These are phyloP conservation scores for Strobilomyces echinocephalus DNA, from an alignment of 768 basidiomycete species.

Conservation along the genomic window DNA sequence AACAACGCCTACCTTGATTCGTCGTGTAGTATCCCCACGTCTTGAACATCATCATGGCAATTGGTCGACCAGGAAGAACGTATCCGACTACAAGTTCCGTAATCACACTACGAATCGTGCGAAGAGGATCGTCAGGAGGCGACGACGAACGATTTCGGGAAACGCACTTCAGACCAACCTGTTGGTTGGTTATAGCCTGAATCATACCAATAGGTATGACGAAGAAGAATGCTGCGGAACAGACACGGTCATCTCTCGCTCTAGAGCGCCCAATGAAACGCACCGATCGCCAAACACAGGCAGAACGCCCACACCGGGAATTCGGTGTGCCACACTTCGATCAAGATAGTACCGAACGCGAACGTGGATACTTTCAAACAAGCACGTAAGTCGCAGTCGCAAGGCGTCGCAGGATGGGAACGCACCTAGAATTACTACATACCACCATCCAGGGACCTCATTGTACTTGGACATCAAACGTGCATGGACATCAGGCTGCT, in stretches of 20 bases:
- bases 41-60: conserved; percentile 81
- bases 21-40: conserved; percentile 69
- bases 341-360: conserved; percentile 52
- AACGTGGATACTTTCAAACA: conserved; percentile 40
- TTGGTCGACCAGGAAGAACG: conserved; percentile 54
- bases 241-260: not conserved
- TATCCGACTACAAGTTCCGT: conserved; percentile 68
- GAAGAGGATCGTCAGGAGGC: not conserved
- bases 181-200: conserved; percentile 76
- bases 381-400: not conserved
- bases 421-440: conserved; percentile 31
- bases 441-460: conserved; percentile 63
- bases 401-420: not conserved
- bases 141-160: not conserved
- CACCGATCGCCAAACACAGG: conserved; percentile 28
- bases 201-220: conserved; percentile 74
- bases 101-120: conserved; percentile 41
- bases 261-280: conserved; percentile 12
- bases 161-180: conserved; percentile 51
- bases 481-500: conserved; percentile 73
- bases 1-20: conserved; percentile 33
- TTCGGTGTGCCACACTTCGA: conserved; percentile 58
- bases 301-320: conserved; percentile 41
- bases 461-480: conserved; percentile 53
- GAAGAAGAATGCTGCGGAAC: conserved; percentile 47